These are phyloP conservation scores for Myxozyma neotropica DNA, from an alignment of 805 yeast genomes.

Conservation along the genomic window DNA sequence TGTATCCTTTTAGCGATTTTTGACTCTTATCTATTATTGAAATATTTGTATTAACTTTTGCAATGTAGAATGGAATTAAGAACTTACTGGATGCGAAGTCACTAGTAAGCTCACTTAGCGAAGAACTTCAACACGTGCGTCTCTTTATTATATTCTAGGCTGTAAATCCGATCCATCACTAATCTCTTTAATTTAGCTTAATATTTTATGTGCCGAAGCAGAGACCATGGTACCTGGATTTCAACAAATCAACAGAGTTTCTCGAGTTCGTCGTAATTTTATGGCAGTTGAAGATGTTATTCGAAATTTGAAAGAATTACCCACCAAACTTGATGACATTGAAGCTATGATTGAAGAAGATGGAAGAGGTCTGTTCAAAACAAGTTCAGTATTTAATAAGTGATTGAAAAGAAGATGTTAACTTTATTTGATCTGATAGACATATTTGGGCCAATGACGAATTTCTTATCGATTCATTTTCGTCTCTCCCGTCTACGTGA, in stretches of 20 bases:
- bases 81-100: conserved; percentile 14
- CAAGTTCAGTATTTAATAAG: background rate
- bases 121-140: conserved; percentile 9
- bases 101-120: conserved; percentile 1
- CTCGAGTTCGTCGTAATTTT: conserved; percentile 71
- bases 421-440: conserved; percentile 10
- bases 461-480: conserved; percentile 68
- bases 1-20: background rate
- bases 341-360: conserved; percentile 55
- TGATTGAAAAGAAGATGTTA: background rate
- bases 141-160: background rate
- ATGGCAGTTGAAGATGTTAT: conserved; percentile 67
- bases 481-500: conserved; percentile 71
- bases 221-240: conserved; percentile 58
- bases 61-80: conserved; percentile 14
- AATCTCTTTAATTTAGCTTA: too few relatives aligned
- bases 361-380: conserved; percentile 37
- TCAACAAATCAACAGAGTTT: conserved; percentile 58
- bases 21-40: background rate
- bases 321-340: conserved; percentile 53
- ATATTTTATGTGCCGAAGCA: conserved; percentile 23
- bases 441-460: conserved; percentile 46
- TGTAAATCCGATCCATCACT: too few relatives aligned
- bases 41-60: background rate
- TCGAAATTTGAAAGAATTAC: conserved; percentile 60